Base-by-base conservation (phyloP, 257 asterid genomes). In the Lavandula angustifolia region DNA sequence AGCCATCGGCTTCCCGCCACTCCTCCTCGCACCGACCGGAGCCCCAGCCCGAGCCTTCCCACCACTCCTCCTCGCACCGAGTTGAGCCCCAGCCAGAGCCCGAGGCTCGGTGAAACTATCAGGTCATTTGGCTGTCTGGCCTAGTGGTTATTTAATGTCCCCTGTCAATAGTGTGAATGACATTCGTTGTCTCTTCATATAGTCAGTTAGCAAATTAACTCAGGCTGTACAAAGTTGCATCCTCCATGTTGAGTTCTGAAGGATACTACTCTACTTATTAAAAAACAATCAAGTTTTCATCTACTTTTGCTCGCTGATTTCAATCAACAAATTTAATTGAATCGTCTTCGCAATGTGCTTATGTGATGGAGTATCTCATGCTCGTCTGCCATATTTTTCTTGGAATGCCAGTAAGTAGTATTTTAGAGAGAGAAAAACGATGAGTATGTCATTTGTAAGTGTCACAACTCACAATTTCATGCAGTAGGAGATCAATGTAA, bases 51-150 rank as follows among this genome's bases (percentile, higher is more conserved):
- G n/a, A n/a, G n/a, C n/a, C n/a, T n/a, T n/a, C n/a, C n/a, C n/a
- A n/a, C n/a, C n/a, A n/a, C n/a, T n/a, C n/a, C n/a, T n/a, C n/a
- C n/a, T n/a, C n/a, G n/a, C n/a, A n/a, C n/a, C n/a, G n/a, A n/a
- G 87, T 75, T n/a, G n/a, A n/a, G n/a, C n/a, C n/a, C n/a, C n/a
- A n/a, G n/a, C n/a, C n/a, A n/a, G n/a, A n/a, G n/a, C n/a, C n/a
- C 41, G 79, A 46, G 41, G 53, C 40, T 62, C 94, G 50, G 56
- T 81, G 66, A 67, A 69, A 77, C 50, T 68, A 72, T 56, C 18
- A 12, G 50, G 63, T 42, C 37, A 37, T 33, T 22, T 54, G 29
- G 63, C 40, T 64, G 63, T 37, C 11, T 46, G 40, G 11, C 7
- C 48, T 56, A 60, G 60, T 54, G 60, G 34, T 27, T 8, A 34